Evolutionary conservation across 2,329 filamentous ascomycete genomes (phyloP), one percentile per base, ranked within the genome.

Genomic region (Thelonectria olida): DNA sequence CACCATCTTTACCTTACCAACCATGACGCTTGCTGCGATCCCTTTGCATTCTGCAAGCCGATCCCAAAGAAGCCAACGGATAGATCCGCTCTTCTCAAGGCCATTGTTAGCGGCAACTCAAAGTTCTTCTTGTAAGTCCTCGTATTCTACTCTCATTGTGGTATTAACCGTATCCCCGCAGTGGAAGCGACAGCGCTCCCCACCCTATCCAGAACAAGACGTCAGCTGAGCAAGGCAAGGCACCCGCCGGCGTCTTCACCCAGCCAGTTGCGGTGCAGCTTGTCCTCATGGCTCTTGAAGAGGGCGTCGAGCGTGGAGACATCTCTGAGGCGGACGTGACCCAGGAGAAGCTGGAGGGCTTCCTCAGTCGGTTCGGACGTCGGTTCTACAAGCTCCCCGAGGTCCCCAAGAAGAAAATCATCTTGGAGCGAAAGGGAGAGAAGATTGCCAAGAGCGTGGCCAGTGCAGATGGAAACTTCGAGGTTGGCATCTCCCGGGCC

Each of bases 1-100:
- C 93, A 97, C 73, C 93, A 97, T 72, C 82, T 97, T 20, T 93
- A 87, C 67, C 84, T 97, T 28, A 92, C 90, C 12, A 88, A 92
- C 15, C 90, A 96, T 70, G 89, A 93, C 69, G 81, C 79, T 61
- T 78, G 79, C 58, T 90, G 90, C 81, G 87, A 88, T 19, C 72
- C 72, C 25, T 76, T 80, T 53, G 77, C 77, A 72, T 96, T 94
- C 85, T 93, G 73, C 89, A 95, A 85, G 87, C 90, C 83, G 83
- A 92, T 91, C 28, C 87, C 90, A 51, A 92, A 61, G 81, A 89
- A 87, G 34, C 89, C 92, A 0, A 85, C 83, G 15, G 90, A 94
- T 72, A 85, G 93, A 5, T 85, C 89, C 52, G 91, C 92, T 6
- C 82, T 97, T 39, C 77, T 96, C 53, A 83, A 86, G 57, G 88